phyloP scores from a whole-genome alignment of 2,329 filamentous ascomycete genomes.

The Rugonectria rugulosa region DNA sequence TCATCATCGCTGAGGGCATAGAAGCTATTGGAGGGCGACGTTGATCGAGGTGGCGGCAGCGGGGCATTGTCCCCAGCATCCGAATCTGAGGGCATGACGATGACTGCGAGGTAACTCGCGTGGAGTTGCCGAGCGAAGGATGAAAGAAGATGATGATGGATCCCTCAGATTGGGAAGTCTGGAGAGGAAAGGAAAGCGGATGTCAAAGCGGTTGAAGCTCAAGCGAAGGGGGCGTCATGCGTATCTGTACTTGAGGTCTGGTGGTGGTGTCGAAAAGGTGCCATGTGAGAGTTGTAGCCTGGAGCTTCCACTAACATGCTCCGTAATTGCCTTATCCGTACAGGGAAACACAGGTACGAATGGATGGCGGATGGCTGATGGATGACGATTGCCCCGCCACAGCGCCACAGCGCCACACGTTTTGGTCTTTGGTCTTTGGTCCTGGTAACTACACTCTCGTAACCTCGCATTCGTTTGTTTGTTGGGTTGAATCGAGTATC shows the following conservation, averaged over 20 bases:
- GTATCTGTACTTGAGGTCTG: conserved; percentile 7
- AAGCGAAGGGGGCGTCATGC: conserved; percentile 1
- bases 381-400: conserved; percentile 20
- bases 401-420: neutral
- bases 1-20: conserved; percentile 98
- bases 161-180: conserved; percentile 11
- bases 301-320: no score
- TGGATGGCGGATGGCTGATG: no score
- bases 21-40: conserved; percentile 86
- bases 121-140: neutral
- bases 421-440: no score
- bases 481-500: no score
- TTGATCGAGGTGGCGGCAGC: conserved; percentile 46
- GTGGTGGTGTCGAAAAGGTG: conserved; percentile 4
- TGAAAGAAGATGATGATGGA: conserved; percentile 1
- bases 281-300: conserved; percentile 16
- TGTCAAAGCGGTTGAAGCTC: neutral
- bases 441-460: no score
- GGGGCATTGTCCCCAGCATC: conserved; percentile 30
- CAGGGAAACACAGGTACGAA: no score
- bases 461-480: no score
- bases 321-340: no score
- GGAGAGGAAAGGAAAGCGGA: neutral
- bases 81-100: conserved; percentile 34
- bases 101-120: conserved; percentile 5